Evolutionary conservation across 805 yeast species (phyloP), one percentile per base, ranked within the genome.

Genomic region (Kurtzmaniella fragi): DNA sequence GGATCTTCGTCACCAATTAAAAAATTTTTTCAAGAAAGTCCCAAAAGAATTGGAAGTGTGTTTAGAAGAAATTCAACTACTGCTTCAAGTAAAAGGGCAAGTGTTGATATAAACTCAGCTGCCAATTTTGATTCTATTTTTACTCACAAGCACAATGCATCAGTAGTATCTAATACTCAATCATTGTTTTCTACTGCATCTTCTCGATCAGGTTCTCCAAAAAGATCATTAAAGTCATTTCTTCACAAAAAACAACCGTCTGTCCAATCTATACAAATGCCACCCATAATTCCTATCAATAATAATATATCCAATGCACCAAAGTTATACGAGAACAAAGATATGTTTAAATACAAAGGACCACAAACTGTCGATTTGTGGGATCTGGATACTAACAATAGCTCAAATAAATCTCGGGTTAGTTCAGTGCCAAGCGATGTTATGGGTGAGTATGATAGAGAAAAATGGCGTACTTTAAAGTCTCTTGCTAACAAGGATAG

Each of bases 401-500:
- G 56, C 12, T 64, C 71, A 13, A 63, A 59, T 39, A 48, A 55
- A 45, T 71, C 75, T 2, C 57, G 70, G 11, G 66, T 59, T 31
- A 51, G 76, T 58, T 58, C 72, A 50, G 43, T 69, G 29, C 84
- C 85, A 1, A 68, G 79, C 31, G 77, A 71, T 10, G 79, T 77
- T 3, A 70, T 79, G 40, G 84, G 85, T 0, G 78, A 77, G 49
- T 80, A 80, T 50, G 86, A 80, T 49, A 62, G 73, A 48, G 86
- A 80, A 52, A 80, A 80, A 53, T 79, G 84, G 84, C 62, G 73
- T 41, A 73, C 77, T 0, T 62, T 79, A 44, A 69, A 71, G 46
- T 52, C 65, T 16, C 46, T 72, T 37, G 54, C 45, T 29, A 40
- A 43, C 25, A 37, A 47, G 25, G 25, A 20, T 5, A 20, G 8